These are phyloP conservation scores for Apiospora saccharicola DNA, from an alignment of 2,329 filamentous ascomycete genomes.

Conservation along the genomic window DNA sequence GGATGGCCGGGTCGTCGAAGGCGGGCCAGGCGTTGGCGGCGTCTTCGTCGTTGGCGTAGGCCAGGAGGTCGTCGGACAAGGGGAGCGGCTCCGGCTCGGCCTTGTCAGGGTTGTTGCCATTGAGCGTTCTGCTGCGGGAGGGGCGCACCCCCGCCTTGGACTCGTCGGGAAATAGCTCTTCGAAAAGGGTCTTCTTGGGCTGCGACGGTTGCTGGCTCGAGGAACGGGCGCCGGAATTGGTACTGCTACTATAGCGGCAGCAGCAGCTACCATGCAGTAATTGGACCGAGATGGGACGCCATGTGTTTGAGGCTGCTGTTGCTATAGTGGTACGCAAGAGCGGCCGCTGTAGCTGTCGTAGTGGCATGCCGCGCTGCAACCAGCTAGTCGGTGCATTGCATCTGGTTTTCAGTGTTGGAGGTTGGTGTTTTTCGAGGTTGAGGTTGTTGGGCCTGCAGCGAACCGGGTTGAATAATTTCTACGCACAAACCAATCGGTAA, in stretches of 20 bases:
- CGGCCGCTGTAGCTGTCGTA: constrained; percentile 43
- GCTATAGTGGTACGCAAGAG: constrained; percentile 37
- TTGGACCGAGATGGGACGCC: not conserved
- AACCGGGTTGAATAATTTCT: constrained; percentile 14
- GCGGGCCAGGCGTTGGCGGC: constrained; percentile 20
- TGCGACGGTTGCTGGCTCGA: not conserved
- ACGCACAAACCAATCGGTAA: not conserved
- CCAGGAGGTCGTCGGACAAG: constrained; percentile 19
- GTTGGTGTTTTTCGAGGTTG: not conserved
- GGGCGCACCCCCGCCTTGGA: constrained; percentile 35
- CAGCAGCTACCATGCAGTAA: constrained; percentile 32
- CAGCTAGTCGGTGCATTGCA: constrained; percentile 39
- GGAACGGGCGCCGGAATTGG: not conserved
- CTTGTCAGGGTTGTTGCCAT: not conserved
- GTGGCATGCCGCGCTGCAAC: constrained; percentile 42
- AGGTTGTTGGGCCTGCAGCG: not conserved
- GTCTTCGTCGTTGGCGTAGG: not conserved
- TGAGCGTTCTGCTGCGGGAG: constrained; percentile 27
- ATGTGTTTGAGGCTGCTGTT: constrained; percentile 35
- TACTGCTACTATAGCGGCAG: constrained; percentile 7
- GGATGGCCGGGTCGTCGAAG: constrained; percentile 43
- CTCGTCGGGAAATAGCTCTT: constrained; percentile 64
- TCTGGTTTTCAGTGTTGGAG: not conserved
- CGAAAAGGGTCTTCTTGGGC: constrained; percentile 44
- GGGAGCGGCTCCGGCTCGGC: not conserved